Base-by-base conservation (phyloP, 352 stramenopile species). In the Globisporangium cederbergense region DNA sequence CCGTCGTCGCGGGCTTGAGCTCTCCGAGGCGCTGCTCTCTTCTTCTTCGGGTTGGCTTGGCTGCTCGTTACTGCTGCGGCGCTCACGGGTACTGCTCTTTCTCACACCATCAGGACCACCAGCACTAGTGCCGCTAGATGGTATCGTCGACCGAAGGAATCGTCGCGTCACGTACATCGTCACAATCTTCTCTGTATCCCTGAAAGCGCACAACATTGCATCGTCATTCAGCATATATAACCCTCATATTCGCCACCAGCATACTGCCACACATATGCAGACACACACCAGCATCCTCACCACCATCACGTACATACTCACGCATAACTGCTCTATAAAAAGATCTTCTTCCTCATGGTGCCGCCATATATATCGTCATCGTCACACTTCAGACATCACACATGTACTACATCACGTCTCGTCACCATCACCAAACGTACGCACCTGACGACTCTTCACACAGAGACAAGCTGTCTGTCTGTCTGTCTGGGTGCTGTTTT, bases 101-200 rank as follows among this genome's bases (percentile, higher is more conserved):
- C 18, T 14, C 28, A 18, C 14, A 6, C 30, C 51, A 57, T 30
- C 52, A 58, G 32, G 8, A 14, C 14, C 30, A 43, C 28, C 10
- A 25, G 28, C 30, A 43, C 28, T 18, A 22, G n/a, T 8, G 57
- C 28, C 22, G 18, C 57, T 50, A 22, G 58, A 25, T 6, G 67
- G 63, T 32, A 89, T 68, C 57, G 82, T 89, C 56, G 82, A 84
- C 54, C 82, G 79, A 62, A 89, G 58, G 45, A 91, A 68, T 16
- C 77, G 72, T 32, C 80, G 68, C 55, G 82, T 88, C 62, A 89
- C 78, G 56, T 91, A 89, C 82, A 90, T 90, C 0, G 32, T 53
- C 28, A 14, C 18, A 10, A 5, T 50, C 43, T 49, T 16, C 28
- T 16, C 3, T 36, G 3, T 22, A 4, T 13, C 3, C 25, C 10